Base-by-base conservation (phyloP, 805 yeast species). In the Ogataea ramenticola region DNA sequence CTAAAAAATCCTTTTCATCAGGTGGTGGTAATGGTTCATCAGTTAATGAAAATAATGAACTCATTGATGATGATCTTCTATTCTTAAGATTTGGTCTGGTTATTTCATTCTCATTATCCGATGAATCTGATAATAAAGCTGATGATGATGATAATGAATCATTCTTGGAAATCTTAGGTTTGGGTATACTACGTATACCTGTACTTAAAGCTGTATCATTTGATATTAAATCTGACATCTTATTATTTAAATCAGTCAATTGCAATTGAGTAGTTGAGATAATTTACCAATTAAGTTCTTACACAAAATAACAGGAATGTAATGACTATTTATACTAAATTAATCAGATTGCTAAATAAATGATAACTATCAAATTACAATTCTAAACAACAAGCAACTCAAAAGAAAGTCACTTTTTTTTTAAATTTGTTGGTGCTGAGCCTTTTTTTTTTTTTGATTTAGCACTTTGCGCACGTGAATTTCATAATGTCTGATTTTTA, bases 1-100 rank as follows among this genome's bases (percentile, higher is more conserved):
- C 86, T 48, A 75, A 72, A 56, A 87, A 82, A 61, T 91, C 95
- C 16, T 72, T 71, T 46, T 80, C 80, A 55, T 84, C 86, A 10
- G 93, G 91, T 38, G 86, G 82, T 11, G 88, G 90, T 51, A 84
- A 67, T 26, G 82, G 82, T 5, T 79, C 82, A 48, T 72, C 63
- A 49, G 41, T 74, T 57, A 49, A 80, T 66, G 56, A 79, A 64
- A 51, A 83, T 67, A 49, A 72, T 58, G 62, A 77, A 46, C 52
- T 58, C 50, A 61, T 47, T 9, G 65, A 61, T 3, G 65, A 61
- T 2, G 66, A 59, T 43, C 66, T 52, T 37, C 62, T 51, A 43
- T 54, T 55, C 24, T 49, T 48, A 20, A 41, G 30, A 12, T 6
- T 11, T 17, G 10, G 37, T 27, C 9, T 9, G 32, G n/a, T n/a